These are phyloP conservation scores for Didymella keratinophila DNA, from an alignment of 2,329 filamentous ascomycete species.

Conservation along the genomic window DNA sequence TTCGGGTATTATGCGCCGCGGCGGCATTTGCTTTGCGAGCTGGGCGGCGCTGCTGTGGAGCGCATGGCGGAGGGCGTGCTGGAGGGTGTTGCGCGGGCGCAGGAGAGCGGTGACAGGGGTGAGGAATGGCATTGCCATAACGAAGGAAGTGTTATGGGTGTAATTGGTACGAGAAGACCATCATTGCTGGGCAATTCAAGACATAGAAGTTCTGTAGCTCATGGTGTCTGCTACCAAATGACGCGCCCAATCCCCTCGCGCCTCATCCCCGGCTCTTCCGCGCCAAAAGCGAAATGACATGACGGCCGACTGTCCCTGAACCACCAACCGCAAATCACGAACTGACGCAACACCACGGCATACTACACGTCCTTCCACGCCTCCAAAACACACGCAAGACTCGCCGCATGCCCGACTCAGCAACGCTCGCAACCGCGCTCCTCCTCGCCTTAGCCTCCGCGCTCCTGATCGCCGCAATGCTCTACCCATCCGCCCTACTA, in stretches of 20 bases:
- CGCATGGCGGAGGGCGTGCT: constrained; percentile 27
- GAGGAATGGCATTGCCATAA: constrained; percentile 21
- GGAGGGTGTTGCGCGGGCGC: constrained; percentile 22
- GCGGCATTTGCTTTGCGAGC: constrained; percentile 59
- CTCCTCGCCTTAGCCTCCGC: constrained; percentile 49
- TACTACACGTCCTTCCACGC: not conserved
- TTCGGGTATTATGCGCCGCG: constrained; percentile 77
- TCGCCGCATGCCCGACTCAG: constrained; percentile 44
- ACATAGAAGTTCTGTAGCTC: not conserved
- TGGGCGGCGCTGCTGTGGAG: constrained; percentile 13
- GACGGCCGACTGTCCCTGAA: constrained; percentile 11
- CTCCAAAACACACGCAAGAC: not conserved
- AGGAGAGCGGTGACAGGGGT: constrained; percentile 7
- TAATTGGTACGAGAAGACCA: constrained; percentile 28
- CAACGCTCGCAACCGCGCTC: constrained; percentile 44
- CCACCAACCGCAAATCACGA: not conserved
- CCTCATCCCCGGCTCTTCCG: constrained; percentile 19
- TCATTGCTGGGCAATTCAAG: constrained; percentile 1
- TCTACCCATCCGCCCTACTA: constrained; percentile 65
- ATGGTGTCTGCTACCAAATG: not conserved
- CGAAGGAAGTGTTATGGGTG: constrained; percentile 11
- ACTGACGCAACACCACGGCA: constrained; percentile 2
- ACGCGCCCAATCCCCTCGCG: constrained; percentile 22
- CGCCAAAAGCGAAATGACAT: constrained; percentile 21
- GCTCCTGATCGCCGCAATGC: constrained; percentile 54